phyloP scores from a whole-genome alignment of 352 stramenopile genomes.

The Phytophthora sp. region DNA sequence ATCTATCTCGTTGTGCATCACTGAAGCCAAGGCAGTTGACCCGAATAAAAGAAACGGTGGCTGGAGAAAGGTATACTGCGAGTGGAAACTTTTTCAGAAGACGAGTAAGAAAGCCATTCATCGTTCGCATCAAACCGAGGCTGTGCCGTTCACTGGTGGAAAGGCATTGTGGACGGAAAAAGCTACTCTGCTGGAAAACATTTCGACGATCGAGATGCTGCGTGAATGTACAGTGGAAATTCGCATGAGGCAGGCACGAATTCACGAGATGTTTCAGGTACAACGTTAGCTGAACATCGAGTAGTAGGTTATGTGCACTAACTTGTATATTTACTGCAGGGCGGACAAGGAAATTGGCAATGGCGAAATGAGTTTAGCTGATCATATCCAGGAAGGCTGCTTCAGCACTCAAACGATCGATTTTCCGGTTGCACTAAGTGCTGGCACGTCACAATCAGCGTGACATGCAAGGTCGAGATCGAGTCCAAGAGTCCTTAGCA shows the following conservation, averaged over 20 bases:
- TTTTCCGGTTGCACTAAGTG: too few relatives aligned
- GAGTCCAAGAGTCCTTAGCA: too few relatives aligned
- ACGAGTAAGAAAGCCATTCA: neutral
- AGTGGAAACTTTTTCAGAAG: neutral
- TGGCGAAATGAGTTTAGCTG: neutral
- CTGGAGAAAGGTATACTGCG: neutral
- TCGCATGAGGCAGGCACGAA: neutral
- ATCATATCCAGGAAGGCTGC: neutral
- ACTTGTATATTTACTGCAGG: neutral
- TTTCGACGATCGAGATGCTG: neutral
- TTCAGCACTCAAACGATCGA: neutral
- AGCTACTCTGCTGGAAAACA: neutral
- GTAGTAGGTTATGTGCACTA: neutral
- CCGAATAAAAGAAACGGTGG: neutral
- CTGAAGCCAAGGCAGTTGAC: too few relatives aligned
- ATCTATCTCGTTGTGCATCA: neutral
- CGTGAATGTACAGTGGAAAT: neutral
- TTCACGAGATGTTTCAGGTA: neutral
- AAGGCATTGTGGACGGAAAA: neutral
- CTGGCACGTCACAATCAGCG: neutral
- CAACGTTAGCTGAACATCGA: neutral
- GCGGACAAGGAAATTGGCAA: neutral
- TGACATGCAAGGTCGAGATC: neutral
- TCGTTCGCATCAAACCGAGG: neutral
- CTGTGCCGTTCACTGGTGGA: neutral